These are phyloP conservation scores for Exophiala sideris DNA, from an alignment of 2,329 filamentous ascomycete species.

Conservation along the genomic window DNA sequence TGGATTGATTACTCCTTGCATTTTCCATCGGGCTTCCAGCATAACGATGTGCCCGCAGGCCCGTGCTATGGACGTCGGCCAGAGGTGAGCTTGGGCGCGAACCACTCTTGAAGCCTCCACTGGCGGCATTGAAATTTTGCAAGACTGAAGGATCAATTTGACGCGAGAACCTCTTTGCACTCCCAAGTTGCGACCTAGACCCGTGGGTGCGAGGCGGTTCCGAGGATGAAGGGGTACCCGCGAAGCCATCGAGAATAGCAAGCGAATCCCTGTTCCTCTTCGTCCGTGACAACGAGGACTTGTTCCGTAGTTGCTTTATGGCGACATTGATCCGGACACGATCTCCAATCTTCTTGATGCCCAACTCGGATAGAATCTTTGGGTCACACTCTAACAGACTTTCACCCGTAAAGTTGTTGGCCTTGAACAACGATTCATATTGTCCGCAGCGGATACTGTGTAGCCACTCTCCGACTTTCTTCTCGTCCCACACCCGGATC, in stretches of 20 bases:
- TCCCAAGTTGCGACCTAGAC: slow-evolving; percentile 48
- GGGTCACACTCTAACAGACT: slow-evolving; percentile 97
- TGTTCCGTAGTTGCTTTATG: slow-evolving; percentile 78
- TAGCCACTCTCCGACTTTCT: slow-evolving; percentile 86
- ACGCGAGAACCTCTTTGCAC: slow-evolving; percentile 61
- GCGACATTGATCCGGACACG: slow-evolving; percentile 84
- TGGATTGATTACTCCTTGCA: slow-evolving; percentile 48
- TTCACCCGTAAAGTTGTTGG: slow-evolving; percentile 96
- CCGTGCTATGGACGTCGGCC: slow-evolving; percentile 54
- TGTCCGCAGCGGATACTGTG: slow-evolving; percentile 87
- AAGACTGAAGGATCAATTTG: slow-evolving; percentile 37
- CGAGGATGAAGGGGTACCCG: slow-evolving; percentile 57
- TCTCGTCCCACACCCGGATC: slow-evolving; percentile 60
- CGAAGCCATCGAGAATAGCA: slow-evolving; percentile 68
- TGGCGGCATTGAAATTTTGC: slow-evolving; percentile 40
- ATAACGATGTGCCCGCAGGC: slow-evolving; percentile 58
- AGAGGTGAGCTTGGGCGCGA: slow-evolving; percentile 72
- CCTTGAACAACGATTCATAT: slow-evolving; percentile 85
- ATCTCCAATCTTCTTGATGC: slow-evolving; percentile 96
- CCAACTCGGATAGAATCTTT: slow-evolving; percentile 93
- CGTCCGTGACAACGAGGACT: slow-evolving; percentile 71
- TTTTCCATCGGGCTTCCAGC: slow-evolving; percentile 56
- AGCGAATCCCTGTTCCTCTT: slow-evolving; percentile 88
- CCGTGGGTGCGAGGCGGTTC: slow-evolving; percentile 63
- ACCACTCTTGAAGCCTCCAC: slow-evolving; percentile 50